phyloP scores from a whole-genome alignment of 768 basidiomycete species.

The Pleurotus tuber-regium region DNA sequence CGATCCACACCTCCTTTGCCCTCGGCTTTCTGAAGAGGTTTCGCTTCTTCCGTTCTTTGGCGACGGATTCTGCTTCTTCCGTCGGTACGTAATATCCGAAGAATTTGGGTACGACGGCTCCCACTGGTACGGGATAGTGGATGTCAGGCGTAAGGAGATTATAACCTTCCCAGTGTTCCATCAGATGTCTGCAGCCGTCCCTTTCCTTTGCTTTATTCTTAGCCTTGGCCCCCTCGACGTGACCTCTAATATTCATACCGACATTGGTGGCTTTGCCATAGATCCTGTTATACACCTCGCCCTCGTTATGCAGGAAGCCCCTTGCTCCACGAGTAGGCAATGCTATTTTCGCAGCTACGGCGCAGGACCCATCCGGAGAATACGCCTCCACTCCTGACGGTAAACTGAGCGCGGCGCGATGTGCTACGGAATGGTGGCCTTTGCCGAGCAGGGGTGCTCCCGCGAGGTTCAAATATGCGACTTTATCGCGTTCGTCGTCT shows the following conservation, averaged over 20 bases:
- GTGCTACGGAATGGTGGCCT: constrained; percentile 1
- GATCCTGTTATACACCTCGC: neutral
- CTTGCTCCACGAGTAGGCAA: neutral
- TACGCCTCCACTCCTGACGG: neutral
- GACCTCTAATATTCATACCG: neutral
- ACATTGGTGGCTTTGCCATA: neutral
- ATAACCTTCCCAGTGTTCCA: constrained; percentile 49
- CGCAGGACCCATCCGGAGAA: neutral
- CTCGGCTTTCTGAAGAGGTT: constrained; percentile 1
- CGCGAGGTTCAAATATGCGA: neutral
- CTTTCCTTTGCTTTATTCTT: neutral
- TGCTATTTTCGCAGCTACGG: neutral
- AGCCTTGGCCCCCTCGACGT: neutral
- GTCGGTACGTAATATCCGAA: constrained; percentile 54
- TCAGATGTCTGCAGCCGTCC: constrained; percentile 28
- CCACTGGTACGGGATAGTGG: constrained; percentile 41
- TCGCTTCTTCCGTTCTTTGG: neutral
- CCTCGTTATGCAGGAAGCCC: neutral
- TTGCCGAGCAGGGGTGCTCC: neutral
- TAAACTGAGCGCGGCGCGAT: neutral
- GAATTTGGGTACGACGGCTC: constrained; percentile 58
- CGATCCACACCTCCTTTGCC: too few species aligned
- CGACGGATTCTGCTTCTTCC: constrained; percentile 4
- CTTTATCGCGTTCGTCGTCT: neutral
- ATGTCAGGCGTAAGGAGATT: constrained; percentile 39